Evolutionary conservation across 129 eudicot genomes (phyloP).

Genomic region (Escallonia herrerae): DNA sequence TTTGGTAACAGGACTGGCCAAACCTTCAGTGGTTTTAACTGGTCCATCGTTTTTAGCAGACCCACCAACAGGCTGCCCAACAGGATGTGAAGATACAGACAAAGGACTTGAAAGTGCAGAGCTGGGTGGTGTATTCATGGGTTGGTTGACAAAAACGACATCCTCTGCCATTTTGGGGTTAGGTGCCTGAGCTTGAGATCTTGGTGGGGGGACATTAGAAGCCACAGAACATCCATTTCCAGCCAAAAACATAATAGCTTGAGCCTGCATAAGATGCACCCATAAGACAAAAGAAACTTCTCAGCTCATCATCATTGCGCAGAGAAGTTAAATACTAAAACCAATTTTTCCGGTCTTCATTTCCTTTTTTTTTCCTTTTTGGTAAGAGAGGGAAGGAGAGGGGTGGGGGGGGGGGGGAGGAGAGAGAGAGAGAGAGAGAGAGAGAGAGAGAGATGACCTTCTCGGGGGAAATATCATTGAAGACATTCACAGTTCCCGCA

Average conservation of each 20-base stretch:
- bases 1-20: slow-evolving; percentile 9
- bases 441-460: slow-evolving; percentile 35
- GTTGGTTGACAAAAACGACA: slow-evolving; percentile 23
- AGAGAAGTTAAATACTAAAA: neutral
- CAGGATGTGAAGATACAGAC: slow-evolving; percentile 50
- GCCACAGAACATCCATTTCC: slow-evolving; percentile 26
- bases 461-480: slow-evolving; percentile 59
- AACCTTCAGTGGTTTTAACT: slow-evolving; percentile 23
- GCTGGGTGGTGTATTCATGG: slow-evolving; percentile 29
- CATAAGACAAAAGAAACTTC: neutral
- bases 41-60: slow-evolving; percentile 22
- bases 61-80: slow-evolving; percentile 26
- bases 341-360: too few species aligned
- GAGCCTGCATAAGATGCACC: slow-evolving; percentile 39
- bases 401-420: neutral
- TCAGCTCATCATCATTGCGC: neutral
- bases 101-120: slow-evolving; percentile 40
- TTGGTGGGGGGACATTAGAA: slow-evolving; percentile 27
- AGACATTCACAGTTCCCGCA: slow-evolving; percentile 62
- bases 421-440: too few species aligned
- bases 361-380: neutral
- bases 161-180: slow-evolving; percentile 29
- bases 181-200: slow-evolving; percentile 28
- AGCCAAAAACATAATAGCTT: slow-evolving; percentile 70
- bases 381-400: neutral